phyloP scores from a whole-genome alignment of 345 rosid genomes.

The Lepidium aucheri region DNA sequence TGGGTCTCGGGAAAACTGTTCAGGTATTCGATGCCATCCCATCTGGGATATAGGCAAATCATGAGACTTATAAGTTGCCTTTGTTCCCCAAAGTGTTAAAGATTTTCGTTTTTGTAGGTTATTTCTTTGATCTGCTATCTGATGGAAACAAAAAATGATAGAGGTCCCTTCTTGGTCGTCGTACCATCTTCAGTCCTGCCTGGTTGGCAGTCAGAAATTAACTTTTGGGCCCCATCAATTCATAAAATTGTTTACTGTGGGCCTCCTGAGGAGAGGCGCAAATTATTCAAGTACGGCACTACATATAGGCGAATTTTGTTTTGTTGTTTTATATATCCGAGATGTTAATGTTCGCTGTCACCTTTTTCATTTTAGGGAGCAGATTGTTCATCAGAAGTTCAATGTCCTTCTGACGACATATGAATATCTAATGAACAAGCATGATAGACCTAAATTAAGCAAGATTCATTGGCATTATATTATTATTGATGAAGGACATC shows the following conservation, averaged over 20 bases:
- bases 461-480: constrained; percentile 86
- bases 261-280: constrained; percentile 85
- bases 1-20: constrained; percentile 97
- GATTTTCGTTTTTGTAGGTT: constrained; percentile 37
- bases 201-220: constrained; percentile 79
- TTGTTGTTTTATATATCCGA: background rate
- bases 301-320: background rate
- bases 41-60: background rate
- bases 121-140: constrained; percentile 73
- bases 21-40: constrained; percentile 39
- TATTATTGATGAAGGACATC: constrained; percentile 93
- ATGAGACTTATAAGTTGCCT: background rate
- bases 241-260: constrained; percentile 70
- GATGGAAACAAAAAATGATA: constrained; percentile 80
- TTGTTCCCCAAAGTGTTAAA: background rate
- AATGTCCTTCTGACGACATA: constrained; percentile 82
- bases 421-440: constrained; percentile 92
- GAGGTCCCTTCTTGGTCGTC: constrained; percentile 87
- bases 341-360: background rate
- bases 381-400: constrained; percentile 81
- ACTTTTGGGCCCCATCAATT: constrained; percentile 73
- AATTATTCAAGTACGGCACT: constrained; percentile 53
- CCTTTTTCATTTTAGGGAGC: constrained; percentile 53
- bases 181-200: constrained; percentile 85
- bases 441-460: constrained; percentile 77